phyloP scores from a whole-genome alignment of 352 stramenopile genomes.

The Phytophthora pluvialis region DNA sequence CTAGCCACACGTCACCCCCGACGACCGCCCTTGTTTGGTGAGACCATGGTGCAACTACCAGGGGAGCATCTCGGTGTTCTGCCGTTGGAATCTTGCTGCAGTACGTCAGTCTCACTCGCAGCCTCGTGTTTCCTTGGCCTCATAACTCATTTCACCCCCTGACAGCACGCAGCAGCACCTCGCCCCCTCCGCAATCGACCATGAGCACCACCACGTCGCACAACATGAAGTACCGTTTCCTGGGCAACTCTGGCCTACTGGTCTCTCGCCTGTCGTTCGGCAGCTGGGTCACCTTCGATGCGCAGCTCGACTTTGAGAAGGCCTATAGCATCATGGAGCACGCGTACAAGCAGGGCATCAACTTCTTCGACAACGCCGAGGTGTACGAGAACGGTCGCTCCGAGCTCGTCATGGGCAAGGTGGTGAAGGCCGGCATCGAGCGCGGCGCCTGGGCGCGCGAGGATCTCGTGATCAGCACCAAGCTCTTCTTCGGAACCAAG shows the following conservation, averaged over 20 bases:
- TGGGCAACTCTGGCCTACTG: constrained; percentile 56
- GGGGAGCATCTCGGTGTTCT: constrained; percentile 24
- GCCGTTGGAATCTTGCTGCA: constrained; percentile 16
- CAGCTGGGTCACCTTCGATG: constrained; percentile 58
- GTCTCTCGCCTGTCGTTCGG: constrained; percentile 60
- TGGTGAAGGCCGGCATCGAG: constrained; percentile 60
- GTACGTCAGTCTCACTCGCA: constrained; percentile 16
- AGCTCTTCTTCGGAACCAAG: constrained; percentile 65
- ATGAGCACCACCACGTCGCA: constrained; percentile 23
- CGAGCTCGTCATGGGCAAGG: constrained; percentile 64
- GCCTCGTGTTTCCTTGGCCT: not conserved
- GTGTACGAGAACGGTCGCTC: constrained; percentile 56
- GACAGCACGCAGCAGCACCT: constrained; percentile 1
- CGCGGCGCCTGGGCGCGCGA: constrained; percentile 48
- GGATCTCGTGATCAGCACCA: constrained; percentile 71
- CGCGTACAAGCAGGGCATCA: constrained; percentile 68
- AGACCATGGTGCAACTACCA: constrained; percentile 12
- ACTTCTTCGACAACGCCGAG: constrained; percentile 77
- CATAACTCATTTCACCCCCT: constrained; percentile 18
- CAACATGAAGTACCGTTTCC: constrained; percentile 71
- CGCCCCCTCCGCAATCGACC: not conserved
- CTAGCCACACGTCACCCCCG: constrained; percentile 18
- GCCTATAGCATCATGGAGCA: constrained; percentile 65
- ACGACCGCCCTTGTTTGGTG: constrained; percentile 13
- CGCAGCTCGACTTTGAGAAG: constrained; percentile 58